Conservation (phyloP, 1,139 yeast genomes). For the Sugiyamaella sp. region DNA sequence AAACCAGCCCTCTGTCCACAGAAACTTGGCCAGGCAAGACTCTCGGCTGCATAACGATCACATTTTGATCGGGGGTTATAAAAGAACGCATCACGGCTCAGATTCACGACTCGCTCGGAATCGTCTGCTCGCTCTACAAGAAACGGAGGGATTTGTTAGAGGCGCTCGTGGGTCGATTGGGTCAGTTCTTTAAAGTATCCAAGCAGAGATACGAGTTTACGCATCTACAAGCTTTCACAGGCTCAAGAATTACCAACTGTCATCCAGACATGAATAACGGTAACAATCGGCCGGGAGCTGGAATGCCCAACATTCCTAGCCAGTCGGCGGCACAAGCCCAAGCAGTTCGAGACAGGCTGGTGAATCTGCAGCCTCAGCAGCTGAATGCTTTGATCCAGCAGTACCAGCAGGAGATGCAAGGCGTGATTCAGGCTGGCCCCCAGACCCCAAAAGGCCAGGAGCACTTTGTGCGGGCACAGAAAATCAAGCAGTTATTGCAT, state of each 20-base stretch:
- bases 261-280: background rate
- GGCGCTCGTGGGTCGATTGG: too few species aligned
- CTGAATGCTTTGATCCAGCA: constrained; percentile 56
- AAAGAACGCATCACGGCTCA: background rate
- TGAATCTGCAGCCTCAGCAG: constrained; percentile 46
- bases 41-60: background rate
- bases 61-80: background rate
- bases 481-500: constrained; percentile 55
- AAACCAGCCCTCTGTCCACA: too few species aligned
- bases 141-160: background rate
- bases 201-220: too few species aligned
- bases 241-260: background rate
- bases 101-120: background rate
- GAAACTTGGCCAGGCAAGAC: too few species aligned
- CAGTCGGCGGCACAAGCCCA: constrained; percentile 8
- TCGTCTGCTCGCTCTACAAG: background rate
- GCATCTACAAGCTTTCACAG: too few species aligned
- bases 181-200: too few species aligned
- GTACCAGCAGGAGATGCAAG: constrained; percentile 63
- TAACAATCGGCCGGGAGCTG: constrained; percentile 1
- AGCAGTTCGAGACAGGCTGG: constrained; percentile 15
- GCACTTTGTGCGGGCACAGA: constrained; percentile 68
- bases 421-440: constrained; percentile 58
- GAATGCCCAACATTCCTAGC: constrained; percentile 3
- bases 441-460: constrained; percentile 72